A percentile compares a stretch with the other conserved stretches of the same genome.
Conservation (phyloP, 225 moss, liverwort and hornwort genomes). For the Thuidium tamariscinum region DNA sequence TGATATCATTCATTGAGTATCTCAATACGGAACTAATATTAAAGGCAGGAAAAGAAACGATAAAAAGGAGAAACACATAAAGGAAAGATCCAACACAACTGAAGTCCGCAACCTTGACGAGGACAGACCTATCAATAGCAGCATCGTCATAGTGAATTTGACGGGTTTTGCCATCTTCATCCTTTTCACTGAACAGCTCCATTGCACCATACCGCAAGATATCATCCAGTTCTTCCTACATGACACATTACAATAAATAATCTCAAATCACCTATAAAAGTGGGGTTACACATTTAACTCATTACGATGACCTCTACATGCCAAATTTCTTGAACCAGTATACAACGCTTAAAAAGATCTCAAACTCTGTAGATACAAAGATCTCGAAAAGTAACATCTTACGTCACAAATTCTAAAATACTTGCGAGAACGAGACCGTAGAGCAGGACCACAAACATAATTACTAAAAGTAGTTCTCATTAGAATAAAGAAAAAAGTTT, state of each 20-base stretch:
- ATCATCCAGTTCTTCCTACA: slow-evolving; percentile 93
- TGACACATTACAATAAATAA: background rate
- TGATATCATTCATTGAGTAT: background rate
- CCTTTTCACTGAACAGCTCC: slow-evolving; percentile 71
- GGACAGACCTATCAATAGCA: slow-evolving; percentile 77
- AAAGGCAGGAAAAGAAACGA: background rate
- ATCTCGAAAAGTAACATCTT: background rate
- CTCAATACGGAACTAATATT: background rate
- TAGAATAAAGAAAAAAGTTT: background rate
- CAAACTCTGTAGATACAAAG: background rate
- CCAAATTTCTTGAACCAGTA: background rate
- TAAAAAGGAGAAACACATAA: background rate
- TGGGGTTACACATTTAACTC: background rate
- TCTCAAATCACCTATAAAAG: background rate
- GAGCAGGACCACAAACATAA: background rate
- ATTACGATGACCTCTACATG: background rate
- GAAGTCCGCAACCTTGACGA: background rate
- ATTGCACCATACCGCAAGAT: slow-evolving; percentile 85
- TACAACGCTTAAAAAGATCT: background rate
- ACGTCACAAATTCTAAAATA: background rate
- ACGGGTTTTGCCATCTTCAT: slow-evolving; percentile 62
- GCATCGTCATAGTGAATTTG: slow-evolving; percentile 87
- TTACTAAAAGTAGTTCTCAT: background rate
- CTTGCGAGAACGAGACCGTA: background rate
- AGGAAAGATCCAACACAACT: background rate